A percentile compares a stretch with the other conserved stretches of the same genome.
Evolutionary conservation across 148 eudicot genomes (phyloP).

Genomic region (Arbutus unedo): DNA sequence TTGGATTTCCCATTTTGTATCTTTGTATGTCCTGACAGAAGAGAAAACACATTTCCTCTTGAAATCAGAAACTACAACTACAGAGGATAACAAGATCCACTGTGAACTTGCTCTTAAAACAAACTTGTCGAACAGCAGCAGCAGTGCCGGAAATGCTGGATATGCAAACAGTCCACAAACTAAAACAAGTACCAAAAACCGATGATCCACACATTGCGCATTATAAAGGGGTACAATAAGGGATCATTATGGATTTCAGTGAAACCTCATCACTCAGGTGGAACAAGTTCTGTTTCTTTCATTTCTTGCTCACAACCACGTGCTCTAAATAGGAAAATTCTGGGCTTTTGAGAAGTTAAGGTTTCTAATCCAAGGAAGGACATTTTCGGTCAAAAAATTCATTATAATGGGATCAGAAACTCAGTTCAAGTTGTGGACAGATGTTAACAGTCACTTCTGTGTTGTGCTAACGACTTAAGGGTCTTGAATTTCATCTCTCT

Average conservation of each 20-base stretch:
- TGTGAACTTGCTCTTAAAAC: background rate
- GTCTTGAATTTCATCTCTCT: slow-evolving; percentile 4
- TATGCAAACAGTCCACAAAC: background rate
- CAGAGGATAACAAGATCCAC: background rate
- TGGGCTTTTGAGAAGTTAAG: background rate
- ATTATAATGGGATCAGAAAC: no score
- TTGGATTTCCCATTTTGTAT: slow-evolving; percentile 83
- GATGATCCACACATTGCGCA: background rate
- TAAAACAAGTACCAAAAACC: background rate
- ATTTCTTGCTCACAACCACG: background rate
- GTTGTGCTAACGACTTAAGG: no score
- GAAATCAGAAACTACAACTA: background rate
- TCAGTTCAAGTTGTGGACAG: no score
- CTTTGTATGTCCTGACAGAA: slow-evolving; percentile 62
- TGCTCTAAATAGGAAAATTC: background rate
- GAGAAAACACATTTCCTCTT: slow-evolving; percentile 18
- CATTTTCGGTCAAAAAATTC: no score
- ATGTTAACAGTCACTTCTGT: no score
- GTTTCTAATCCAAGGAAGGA: no score
- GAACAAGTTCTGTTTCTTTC: background rate
- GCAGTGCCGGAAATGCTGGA: background rate
- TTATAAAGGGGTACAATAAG: background rate
- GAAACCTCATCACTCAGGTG: background rate
- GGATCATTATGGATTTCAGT: background rate
- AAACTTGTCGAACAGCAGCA: background rate